phyloP scores from a whole-genome alignment of 352 stramenopile genomes.

The Globisporangium iwayamae region DNA sequence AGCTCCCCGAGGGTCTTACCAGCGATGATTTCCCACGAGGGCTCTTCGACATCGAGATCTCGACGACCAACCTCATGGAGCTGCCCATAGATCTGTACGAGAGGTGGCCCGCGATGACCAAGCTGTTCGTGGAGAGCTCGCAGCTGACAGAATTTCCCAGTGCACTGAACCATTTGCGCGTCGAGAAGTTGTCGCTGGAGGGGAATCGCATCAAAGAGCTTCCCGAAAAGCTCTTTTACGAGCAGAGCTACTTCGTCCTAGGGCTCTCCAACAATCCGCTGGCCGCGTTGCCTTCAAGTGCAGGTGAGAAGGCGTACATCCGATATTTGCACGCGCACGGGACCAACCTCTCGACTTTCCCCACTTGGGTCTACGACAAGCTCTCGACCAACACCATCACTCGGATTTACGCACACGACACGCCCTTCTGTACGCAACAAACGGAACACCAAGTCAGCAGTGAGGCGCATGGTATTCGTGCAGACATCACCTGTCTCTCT shows the following conservation, averaged over 20 bases:
- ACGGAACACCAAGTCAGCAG: neutral
- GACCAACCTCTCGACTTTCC: slow-evolving; percentile 24
- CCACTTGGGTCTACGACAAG: slow-evolving; percentile 25
- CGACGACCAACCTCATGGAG: slow-evolving; percentile 24
- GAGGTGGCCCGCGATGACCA: slow-evolving; percentile 19
- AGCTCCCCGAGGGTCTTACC: slow-evolving; percentile 35
- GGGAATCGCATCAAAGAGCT: slow-evolving; percentile 26
- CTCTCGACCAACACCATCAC: slow-evolving; percentile 19
- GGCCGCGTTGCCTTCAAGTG: slow-evolving; percentile 15
- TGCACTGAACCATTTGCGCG: slow-evolving; percentile 9
- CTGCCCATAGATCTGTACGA: slow-evolving; percentile 22
- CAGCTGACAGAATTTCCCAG: neutral
- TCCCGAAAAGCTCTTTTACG: slow-evolving; percentile 17
- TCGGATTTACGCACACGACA: slow-evolving; percentile 25
- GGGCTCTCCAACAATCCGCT: slow-evolving; percentile 30
- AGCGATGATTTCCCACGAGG: slow-evolving; percentile 8
- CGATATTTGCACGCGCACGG: slow-evolving; percentile 27
- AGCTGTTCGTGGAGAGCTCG: slow-evolving; percentile 26
- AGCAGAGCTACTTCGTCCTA: slow-evolving; percentile 25
- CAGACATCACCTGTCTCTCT: slow-evolving; percentile 10
- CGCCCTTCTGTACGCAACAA: slow-evolving; percentile 26
- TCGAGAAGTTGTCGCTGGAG: slow-evolving; percentile 33
- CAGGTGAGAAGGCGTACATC: slow-evolving; percentile 9
- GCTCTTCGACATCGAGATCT: slow-evolving; percentile 29
- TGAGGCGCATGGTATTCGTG: neutral